Conservation (phyloP, 352 stramenopile species). For the Phytophthora capsici region DNA sequence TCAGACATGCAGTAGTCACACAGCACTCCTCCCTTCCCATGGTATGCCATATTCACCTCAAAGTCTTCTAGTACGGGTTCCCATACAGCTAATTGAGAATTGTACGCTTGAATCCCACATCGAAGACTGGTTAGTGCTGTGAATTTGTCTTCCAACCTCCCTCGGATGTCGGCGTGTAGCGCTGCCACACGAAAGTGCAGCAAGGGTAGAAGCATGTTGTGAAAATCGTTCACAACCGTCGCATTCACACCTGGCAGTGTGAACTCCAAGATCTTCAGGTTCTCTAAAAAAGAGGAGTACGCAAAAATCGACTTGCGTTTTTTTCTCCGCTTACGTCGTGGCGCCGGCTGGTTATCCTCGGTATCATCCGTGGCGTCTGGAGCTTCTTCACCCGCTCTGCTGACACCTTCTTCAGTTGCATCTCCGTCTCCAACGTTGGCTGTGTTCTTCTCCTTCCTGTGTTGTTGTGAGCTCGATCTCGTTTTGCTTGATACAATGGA, state of each 20-base stretch:
- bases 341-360: constrained; percentile 10
- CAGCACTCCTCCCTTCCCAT: constrained; percentile 69
- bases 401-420: background rate
- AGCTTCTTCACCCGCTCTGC: background rate
- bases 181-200: constrained; percentile 76
- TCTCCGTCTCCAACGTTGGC: constrained; percentile 11
- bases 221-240: constrained; percentile 87
- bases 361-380: background rate
- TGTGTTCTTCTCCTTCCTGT: constrained; percentile 18
- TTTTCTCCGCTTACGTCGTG: constrained; percentile 22
- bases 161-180: constrained; percentile 74
- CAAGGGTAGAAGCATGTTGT: constrained; percentile 87
- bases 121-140: constrained; percentile 68
- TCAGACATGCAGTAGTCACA: constrained; percentile 86
- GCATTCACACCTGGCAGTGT: constrained; percentile 78
- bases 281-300: constrained; percentile 48
- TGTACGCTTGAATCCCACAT: constrained; percentile 84
- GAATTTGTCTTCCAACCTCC: constrained; percentile 65
- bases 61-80: constrained; percentile 88
- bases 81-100: constrained; percentile 88
- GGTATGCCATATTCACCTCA: constrained; percentile 76
- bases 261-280: constrained; percentile 82
- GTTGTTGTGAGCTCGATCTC: constrained; percentile 12
- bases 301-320: constrained; percentile 32
- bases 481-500: constrained; percentile 56